Base-by-base conservation (phyloP, 768 basidiomycete species). In the Tephrocybe rancida region DNA sequence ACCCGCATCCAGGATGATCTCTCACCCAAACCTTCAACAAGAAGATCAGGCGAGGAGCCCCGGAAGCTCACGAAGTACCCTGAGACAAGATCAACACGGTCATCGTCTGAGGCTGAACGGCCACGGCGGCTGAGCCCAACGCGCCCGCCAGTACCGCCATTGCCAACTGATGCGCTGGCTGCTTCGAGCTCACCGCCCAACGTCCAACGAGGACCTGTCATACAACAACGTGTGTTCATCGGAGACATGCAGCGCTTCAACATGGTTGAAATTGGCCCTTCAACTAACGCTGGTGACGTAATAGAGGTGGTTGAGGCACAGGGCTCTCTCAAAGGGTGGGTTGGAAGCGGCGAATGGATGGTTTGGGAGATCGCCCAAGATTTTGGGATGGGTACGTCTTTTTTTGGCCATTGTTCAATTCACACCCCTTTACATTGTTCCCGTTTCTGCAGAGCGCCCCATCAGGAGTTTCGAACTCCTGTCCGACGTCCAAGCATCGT, bases 341-440 rank as follows among this genome's bases (percentile, higher is more conserved):
- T 70, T 2, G 82, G 81, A 1, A 74, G 69, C n/a, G 85, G 79
- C 4, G 86, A 83, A 5, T 97, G 92, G 91, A 93, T 95, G 80
- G 67, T 98, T 25, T 95, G 83, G 67, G 96, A 98, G 71, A 70
- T 95, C 25, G 90, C 90, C 29, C 88, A 92, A 58, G 91, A 95
- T 64, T 88, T 95, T 64, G 95, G 94, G 54, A 89, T 95, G 86
- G 95, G 95, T 95, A 65, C 21, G 44, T n/a, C 18, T n/a, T 5
- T 27, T 50, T 55, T 60, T 19, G 25, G 37, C 42, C 27, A 22
- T 51, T 18, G 5, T 43, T 39, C n/a, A n/a, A 9, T 38, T 6
- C 26, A n/a, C n/a, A 53, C 26, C 22, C 35, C 50, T 64, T 44
- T 25, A 55, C 55, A 43, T 54, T 19, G 46, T 54, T 56, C 34